Evolutionary conservation across 495 filamentous ascomycete genomes (phyloP).

Genomic region (Tuber indicum): DNA sequence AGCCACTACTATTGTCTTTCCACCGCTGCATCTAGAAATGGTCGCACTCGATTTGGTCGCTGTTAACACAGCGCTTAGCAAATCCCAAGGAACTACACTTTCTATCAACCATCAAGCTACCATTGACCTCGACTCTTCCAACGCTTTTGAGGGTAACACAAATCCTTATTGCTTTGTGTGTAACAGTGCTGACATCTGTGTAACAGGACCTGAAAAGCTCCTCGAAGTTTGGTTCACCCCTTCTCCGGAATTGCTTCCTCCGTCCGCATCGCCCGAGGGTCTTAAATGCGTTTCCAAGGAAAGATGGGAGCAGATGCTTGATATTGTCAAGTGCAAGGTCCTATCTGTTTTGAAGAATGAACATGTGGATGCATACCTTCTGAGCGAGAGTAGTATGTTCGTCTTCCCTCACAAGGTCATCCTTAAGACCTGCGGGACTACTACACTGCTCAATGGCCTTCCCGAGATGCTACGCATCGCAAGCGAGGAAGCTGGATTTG

Average conservation of each 20-base stretch:
- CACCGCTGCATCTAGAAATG: slow-evolving; percentile 45
- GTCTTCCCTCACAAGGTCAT: slow-evolving; percentile 99
- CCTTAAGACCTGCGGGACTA: slow-evolving; percentile 97
- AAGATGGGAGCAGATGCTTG: slow-evolving; percentile 93
- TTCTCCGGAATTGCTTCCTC: slow-evolving; percentile 64
- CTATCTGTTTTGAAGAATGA: slow-evolving; percentile 92
- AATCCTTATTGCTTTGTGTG: background rate
- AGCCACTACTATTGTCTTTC: slow-evolving; percentile 65
- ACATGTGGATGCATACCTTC: slow-evolving; percentile 90
- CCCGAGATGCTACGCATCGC: slow-evolving; percentile 88
- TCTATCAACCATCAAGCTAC: slow-evolving; percentile 94
- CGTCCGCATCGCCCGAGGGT: slow-evolving; percentile 62
- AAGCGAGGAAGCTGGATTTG: slow-evolving; percentile 77
- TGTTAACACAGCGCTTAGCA: slow-evolving; percentile 52
- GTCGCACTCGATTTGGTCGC: slow-evolving; percentile 38
- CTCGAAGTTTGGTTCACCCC: slow-evolving; percentile 98
- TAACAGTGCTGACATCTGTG: slow-evolving; percentile 11
- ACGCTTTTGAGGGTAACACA: slow-evolving; percentile 81
- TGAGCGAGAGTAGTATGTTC: slow-evolving; percentile 99
- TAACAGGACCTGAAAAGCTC: slow-evolving; percentile 83
- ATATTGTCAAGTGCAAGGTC: slow-evolving; percentile 96
- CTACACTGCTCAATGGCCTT: slow-evolving; percentile 82
- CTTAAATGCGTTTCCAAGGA: slow-evolving; percentile 78
- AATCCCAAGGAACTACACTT: slow-evolving; percentile 29
- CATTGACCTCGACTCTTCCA: slow-evolving; percentile 88